phyloP scores from a whole-genome alignment of 306 rosid species.

The Luffa aegyptiaca region DNA sequence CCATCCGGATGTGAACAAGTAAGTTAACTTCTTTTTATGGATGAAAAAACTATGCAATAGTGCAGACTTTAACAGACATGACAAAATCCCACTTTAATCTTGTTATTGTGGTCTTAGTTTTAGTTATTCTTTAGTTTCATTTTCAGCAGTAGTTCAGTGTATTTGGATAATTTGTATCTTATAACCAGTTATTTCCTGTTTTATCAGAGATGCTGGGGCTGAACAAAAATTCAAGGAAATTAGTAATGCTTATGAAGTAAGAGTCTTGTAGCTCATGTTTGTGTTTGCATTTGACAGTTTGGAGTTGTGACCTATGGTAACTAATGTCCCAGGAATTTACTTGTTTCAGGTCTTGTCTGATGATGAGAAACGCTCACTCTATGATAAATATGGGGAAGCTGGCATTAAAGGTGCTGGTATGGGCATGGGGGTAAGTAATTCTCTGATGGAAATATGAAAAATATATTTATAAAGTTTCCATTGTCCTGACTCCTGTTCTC shows the following conservation, averaged over 20 bases:
- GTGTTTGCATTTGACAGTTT: not conserved
- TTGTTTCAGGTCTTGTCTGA: constrained; percentile 83
- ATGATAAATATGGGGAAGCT: constrained; percentile 93
- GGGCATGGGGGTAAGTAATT: constrained; percentile 74
- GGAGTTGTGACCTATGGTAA: not conserved
- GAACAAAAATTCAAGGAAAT: constrained; percentile 86
- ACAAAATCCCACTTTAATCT: not conserved
- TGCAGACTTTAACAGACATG: not conserved
- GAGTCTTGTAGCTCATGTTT: constrained; percentile 4
- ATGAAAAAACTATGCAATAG: not conserved
- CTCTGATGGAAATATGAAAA: constrained; percentile 10
- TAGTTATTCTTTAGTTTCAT: not conserved
- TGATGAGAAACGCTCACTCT: constrained; percentile 78
- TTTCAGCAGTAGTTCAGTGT: not conserved
- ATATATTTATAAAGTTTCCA: not conserved
- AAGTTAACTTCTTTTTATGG: constrained; percentile 18
- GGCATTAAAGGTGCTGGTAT: constrained; percentile 88
- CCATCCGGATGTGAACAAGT: constrained; percentile 99
- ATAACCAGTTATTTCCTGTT: constrained; percentile 8
- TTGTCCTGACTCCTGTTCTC: not conserved
- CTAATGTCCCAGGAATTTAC: constrained; percentile 11
- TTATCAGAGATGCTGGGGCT: constrained; percentile 73
- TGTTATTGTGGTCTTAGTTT: not conserved
- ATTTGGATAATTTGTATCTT: constrained; percentile 6
- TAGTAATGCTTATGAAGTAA: constrained; percentile 95